A percentile compares a stretch with the other conserved stretches of the same genome.
Conservation (phyloP, 768 basidiomycete genomes). For the Goffeauzyma gilvescens region DNA sequence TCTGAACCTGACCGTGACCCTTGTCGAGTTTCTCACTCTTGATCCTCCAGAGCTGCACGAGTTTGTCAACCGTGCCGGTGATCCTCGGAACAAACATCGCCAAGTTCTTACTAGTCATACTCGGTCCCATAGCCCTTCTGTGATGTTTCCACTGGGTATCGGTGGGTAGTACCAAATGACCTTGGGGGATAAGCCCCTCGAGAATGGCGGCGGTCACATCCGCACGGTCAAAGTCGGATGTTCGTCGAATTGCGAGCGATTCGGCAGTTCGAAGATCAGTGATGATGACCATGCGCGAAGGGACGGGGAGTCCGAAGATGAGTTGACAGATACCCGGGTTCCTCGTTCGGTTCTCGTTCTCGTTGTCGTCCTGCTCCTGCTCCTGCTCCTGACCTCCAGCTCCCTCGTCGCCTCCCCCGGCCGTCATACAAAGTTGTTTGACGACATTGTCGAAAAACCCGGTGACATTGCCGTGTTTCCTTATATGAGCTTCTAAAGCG, state of each 20-base stretch:
- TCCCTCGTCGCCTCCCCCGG: neutral
- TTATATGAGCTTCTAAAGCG: too few species aligned
- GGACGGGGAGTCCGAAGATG: constrained; percentile 9
- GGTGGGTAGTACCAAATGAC: too few species aligned
- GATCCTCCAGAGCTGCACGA: constrained; percentile 14
- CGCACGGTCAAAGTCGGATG: constrained; percentile 16
- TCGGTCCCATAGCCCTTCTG: constrained; percentile 18
- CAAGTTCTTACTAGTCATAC: constrained; percentile 23
- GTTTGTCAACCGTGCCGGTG: constrained; percentile 7
- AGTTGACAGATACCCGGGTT: constrained; percentile 20
- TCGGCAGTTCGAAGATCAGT: constrained; percentile 8
- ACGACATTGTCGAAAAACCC: constrained; percentile 11
- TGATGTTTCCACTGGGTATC: constrained; percentile 20
- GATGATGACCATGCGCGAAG: neutral
- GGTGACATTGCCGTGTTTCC: neutral
- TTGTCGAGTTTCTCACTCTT: constrained; percentile 6
- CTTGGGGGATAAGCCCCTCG: too few species aligned
- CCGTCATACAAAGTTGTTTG: neutral
- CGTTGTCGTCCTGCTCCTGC: neutral
- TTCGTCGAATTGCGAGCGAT: constrained; percentile 10
- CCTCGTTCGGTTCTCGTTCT: neutral
- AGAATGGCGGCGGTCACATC: too few species aligned
- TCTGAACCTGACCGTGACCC: too few species aligned
- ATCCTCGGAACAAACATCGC: constrained; percentile 15
- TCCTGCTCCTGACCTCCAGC: neutral